phyloP scores from a whole-genome alignment of 345 rosid species.

The Anastatica hierochuntica region DNA sequence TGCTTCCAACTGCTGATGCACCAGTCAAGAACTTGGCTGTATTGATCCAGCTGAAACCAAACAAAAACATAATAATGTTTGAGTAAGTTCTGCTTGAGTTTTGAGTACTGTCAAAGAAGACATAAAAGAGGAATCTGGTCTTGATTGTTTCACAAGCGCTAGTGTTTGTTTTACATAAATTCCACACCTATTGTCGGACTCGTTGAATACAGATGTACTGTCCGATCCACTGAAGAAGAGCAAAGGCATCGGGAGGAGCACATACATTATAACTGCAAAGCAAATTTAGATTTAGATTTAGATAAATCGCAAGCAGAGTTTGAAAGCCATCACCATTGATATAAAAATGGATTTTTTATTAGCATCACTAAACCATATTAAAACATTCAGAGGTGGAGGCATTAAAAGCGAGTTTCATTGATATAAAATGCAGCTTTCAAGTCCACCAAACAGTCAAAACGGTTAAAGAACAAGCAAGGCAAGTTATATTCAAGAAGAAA shows the following conservation, averaged over 20 bases:
- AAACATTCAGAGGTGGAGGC: neutral
- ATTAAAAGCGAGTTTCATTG: neutral
- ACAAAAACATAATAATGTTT: neutral
- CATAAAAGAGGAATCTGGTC: too few species aligned
- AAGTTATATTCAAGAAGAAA: neutral
- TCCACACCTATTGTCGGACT: slow-evolving; percentile 68
- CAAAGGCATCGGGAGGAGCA: slow-evolving; percentile 89
- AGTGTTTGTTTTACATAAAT: too few species aligned
- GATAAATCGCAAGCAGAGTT: neutral
- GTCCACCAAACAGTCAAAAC: neutral
- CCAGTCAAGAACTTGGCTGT: slow-evolving; percentile 92
- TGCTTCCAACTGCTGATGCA: slow-evolving; percentile 81
- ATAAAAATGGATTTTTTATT: too few species aligned
- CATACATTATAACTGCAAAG: slow-evolving; percentile 78
- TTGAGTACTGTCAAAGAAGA: too few species aligned
- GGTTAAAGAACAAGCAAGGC: neutral
- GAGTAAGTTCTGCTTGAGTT: too few species aligned
- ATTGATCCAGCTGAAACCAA: slow-evolving; percentile 60
- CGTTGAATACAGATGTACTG: slow-evolving; percentile 44
- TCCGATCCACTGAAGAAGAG: slow-evolving; percentile 81
- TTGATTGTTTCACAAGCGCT: too few species aligned
- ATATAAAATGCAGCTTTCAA: neutral
- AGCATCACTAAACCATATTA: neutral
- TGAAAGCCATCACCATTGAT: neutral
- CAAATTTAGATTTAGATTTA: neutral